phyloP scores from a whole-genome alignment of 768 basidiomycete species.

The Lentinula sp. region DNA sequence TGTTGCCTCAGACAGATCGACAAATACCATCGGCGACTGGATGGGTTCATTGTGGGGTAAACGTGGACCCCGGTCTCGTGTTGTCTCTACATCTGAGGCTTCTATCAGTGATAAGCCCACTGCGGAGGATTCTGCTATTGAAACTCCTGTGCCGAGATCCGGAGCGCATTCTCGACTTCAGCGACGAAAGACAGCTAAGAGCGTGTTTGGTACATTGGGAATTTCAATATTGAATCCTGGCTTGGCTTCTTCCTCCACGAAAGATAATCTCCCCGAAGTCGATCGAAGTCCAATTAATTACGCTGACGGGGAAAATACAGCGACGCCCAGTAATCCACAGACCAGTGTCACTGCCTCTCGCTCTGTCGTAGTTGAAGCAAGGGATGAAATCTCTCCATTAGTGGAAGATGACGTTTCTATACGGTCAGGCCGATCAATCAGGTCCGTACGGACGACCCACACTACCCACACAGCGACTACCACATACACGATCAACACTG shows the following conservation, averaged over 20 bases:
- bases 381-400: neutral
- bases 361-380: neutral
- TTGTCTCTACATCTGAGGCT: slow-evolving; percentile 12
- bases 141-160: neutral
- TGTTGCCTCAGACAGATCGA: neutral
- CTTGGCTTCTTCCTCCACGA: slow-evolving; percentile 14
- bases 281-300: slow-evolving; percentile 1
- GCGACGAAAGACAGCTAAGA: slow-evolving; percentile 46
- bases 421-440: neutral
- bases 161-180: neutral
- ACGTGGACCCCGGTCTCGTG: slow-evolving; percentile 18
- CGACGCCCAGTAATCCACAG: neutral
- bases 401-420: neutral
- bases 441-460: neutral
- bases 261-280: slow-evolving; percentile 2
- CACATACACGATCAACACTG: neutral
- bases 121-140: neutral
- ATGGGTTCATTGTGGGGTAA: slow-evolving; percentile 72
- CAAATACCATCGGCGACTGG: slow-evolving; percentile 56
- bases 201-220: slow-evolving; percentile 68
- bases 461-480: neutral
- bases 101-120: neutral
- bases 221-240: slow-evolving; percentile 60
- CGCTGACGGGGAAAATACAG: neutral
- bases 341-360: neutral